phyloP scores from a whole-genome alignment of 2,329 filamentous ascomycete species.

The Aureobasidium vineae region DNA sequence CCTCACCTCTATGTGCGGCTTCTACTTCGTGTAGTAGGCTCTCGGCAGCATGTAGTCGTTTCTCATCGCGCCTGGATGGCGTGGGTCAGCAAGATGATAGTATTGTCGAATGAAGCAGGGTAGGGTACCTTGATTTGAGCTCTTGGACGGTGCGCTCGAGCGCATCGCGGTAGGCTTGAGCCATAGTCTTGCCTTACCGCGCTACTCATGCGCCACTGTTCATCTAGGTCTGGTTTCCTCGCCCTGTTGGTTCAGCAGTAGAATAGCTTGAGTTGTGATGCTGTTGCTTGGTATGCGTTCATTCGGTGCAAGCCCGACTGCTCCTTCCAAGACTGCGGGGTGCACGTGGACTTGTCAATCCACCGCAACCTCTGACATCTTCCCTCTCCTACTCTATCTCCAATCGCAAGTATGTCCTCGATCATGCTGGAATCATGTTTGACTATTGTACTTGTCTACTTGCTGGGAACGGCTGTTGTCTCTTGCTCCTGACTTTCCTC shows the following conservation, averaged over 20 bases:
- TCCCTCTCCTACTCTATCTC: not conserved
- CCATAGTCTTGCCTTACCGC: constrained; percentile 18
- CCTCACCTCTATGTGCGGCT: constrained; percentile 24
- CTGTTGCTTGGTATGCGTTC: constrained; percentile 5
- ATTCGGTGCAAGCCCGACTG: not conserved
- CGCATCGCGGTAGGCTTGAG: constrained; percentile 27
- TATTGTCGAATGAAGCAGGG: not conserved
- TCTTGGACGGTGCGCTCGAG: constrained; percentile 19
- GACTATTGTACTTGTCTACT: not conserved
- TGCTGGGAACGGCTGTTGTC: not conserved
- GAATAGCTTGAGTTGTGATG: not conserved
- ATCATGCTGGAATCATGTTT: not conserved
- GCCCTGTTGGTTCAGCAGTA: not conserved
- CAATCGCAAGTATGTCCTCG: not conserved
- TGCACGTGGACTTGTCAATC: not conserved
- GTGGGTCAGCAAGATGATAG: not conserved
- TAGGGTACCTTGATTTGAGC: constrained; percentile 21
- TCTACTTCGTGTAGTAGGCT: constrained; percentile 22
- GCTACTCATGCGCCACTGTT: constrained; percentile 18
- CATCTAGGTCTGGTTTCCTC: not conserved
- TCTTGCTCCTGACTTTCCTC: not conserved
- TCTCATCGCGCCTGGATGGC: constrained; percentile 14
- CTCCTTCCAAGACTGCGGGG: constrained; percentile 8
- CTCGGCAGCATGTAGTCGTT: constrained; percentile 22
- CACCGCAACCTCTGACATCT: not conserved